Evolutionary conservation across 169 alveolate species (phyloP).

Genomic region (Cryptosporidium ryanae): DNA sequence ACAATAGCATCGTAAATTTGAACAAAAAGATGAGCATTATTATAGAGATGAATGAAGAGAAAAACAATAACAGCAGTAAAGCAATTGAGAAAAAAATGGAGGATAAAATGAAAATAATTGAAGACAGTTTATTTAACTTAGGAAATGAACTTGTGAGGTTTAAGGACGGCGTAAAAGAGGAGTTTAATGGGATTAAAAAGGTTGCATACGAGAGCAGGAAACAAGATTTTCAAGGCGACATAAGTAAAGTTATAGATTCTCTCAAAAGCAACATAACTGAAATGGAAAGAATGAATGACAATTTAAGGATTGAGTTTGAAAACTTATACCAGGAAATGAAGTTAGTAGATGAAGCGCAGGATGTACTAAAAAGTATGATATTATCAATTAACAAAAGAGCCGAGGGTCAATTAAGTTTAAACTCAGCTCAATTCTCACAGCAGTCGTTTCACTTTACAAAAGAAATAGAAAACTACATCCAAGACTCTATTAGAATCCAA

Average conservation of each 20-base stretch:
- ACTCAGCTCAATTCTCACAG: not conserved
- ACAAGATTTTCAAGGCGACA: not conserved
- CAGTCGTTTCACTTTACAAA: not conserved
- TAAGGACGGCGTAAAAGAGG: no score
- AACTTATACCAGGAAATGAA: slow-evolving; percentile 24
- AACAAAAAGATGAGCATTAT: slow-evolving; percentile 29
- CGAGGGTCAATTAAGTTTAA: not conserved
- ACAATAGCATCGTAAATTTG: not conserved
- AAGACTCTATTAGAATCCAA: not conserved
- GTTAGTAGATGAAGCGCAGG: slow-evolving; percentile 53
- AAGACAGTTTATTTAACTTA: no score
- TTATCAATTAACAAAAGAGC: slow-evolving; percentile 51
- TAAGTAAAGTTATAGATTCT: slow-evolving; percentile 4
- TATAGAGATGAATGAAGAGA: slow-evolving; percentile 6
- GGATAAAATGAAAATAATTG: not conserved
- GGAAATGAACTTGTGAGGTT: no score
- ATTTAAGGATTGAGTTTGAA: slow-evolving; percentile 7
- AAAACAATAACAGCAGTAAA: not conserved
- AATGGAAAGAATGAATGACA: not conserved
- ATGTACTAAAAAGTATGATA: slow-evolving; percentile 18
- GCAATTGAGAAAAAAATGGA: not conserved
- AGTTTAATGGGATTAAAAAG: no score
- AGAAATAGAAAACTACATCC: not conserved
- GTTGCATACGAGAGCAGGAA: no score
- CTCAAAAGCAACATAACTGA: slow-evolving; percentile 28